Evolutionary conservation across 805 yeast species (phyloP), one percentile per base, ranked within the genome.

Genomic region (Suhomyces faveliae): DNA sequence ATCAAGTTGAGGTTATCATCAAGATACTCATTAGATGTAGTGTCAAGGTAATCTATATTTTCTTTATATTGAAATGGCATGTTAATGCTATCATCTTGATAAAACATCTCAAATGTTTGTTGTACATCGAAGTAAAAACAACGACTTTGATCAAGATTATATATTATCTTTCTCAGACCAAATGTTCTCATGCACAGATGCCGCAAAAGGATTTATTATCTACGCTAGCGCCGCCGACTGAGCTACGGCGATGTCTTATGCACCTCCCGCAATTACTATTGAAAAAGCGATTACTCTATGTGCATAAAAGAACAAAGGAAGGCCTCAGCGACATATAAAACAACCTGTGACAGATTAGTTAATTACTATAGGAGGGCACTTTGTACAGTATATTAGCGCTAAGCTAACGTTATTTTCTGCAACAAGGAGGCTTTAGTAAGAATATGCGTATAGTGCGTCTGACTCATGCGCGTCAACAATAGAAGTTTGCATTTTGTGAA

Each of bases 31-130:
- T 49, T 27, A 5, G 37, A 25, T 22, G 38, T n/a, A 10, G 29
- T 24, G 33, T 25, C 49, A 51, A 68, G 56, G 55, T 69, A 70
- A 52, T 70, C 74, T 38, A 67, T 55, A 50, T 69, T 70, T 47
- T 67, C 58, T 42, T 19, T 13, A 43, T 42, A 53, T 21, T 33
- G 23, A n/a, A 42, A 29, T 33, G 38, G 20, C 15, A n/a, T 19
- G 22, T 29, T 35, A 15, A 35, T 37, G 27, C 24, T 35, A 27
- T 46, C 48, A 42, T 46, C 48, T 41, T 35, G 40, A n/a, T 35
- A 19, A 19, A 21, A 20, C 48, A 40, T 46, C 15, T 15, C n/a
- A 11, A 24, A 9, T 33, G 21, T 3, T 33, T 3, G 12, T 33
- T 11, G 10, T 17, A 10, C 15, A 15, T 9, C 21, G 15, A 15